Evolutionary conservation across 495 filamentous ascomycete species (phyloP), one percentile per base, ranked within the genome.

Genomic region (Penicillium maclennaniae): DNA sequence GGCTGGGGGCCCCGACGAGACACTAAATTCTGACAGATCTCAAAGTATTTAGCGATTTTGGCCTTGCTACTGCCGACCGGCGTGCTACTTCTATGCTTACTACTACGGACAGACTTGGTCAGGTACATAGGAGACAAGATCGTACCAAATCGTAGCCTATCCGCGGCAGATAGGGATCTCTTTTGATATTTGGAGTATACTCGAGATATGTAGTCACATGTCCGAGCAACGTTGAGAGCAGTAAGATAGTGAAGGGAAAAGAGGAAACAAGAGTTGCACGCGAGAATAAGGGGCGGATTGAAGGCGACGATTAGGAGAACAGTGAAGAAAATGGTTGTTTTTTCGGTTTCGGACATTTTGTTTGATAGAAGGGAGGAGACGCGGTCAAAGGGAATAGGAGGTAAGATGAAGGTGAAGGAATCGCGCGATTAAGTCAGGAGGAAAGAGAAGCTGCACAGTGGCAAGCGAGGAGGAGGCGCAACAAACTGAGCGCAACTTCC

Each of bases 311-410:
- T 56, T 57, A 57, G 50, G 49, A 54, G 58, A 53, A 39, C 47
- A 47, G 51, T 31, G 51, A 52, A 53, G 50, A 44, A 55, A 45
- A 36, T 8, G 51, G n/a, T 26, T 49, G 56, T 60, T 61, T 61
- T 55, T 56, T 38, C 26, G 48, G 31, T 53, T 53, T 53, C 20
- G n/a, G 39, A n/a, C 1, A 16, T 58, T 45, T 58, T 39, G 47
- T 23, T n/a, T n/a, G 21, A 41, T 53, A 21, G 47, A 53, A 19
- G 38, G 38, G 7, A 27, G 21, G 20, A 26, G 37, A 47, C 36
- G 45, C 28, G 39, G 50, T 42, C 21, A 49, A 45, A 38, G 40
- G 26, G 49, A 47, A 53, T 27, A 17, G 20, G 27, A 19, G 45
- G n/a, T 20, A 26, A 38, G 45, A 36, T 46, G 37, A 28, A 41